Percentiles rank a stretch among this genome's conserved stretches.
phyloP scores from a whole-genome alignment of 805 yeast species.

The Nakazawaea ambrosiae region DNA sequence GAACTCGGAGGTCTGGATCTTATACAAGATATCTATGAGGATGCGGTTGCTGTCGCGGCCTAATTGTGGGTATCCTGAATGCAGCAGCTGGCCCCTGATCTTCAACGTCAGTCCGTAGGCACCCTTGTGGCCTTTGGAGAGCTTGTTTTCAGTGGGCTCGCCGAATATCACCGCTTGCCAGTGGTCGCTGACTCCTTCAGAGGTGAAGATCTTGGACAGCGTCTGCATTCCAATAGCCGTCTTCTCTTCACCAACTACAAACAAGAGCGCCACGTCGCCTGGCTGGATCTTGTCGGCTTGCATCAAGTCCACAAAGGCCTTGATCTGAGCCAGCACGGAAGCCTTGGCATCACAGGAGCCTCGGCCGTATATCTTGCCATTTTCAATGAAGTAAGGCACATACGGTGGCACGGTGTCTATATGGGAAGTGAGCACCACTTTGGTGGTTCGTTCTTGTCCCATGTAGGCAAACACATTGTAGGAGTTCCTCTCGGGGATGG shows the following conservation, averaged over 20 bases:
- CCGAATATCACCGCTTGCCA: slow-evolving; percentile 68
- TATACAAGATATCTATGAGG: slow-evolving; percentile 41
- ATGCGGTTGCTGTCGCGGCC: slow-evolving; percentile 57
- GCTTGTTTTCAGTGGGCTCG: slow-evolving; percentile 65
- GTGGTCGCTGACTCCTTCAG: slow-evolving; percentile 2
- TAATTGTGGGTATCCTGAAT: slow-evolving; percentile 64
- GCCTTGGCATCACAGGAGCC: slow-evolving; percentile 67
- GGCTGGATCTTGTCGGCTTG: slow-evolving; percentile 29
- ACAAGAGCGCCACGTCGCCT: slow-evolving; percentile 53
- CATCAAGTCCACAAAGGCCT: slow-evolving; percentile 41
- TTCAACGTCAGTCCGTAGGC: slow-evolving; percentile 31
- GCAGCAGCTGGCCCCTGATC: slow-evolving; percentile 51
- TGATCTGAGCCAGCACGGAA: slow-evolving; percentile 55
- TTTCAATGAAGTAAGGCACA: slow-evolving; percentile 38
- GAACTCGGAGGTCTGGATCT: slow-evolving; percentile 33
- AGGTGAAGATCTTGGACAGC: slow-evolving; percentile 31
- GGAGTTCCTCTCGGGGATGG: neutral
- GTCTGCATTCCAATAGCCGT: slow-evolving; percentile 56
- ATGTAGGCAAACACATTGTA: neutral
- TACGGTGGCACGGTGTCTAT: slow-evolving; percentile 69
- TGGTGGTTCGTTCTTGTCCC: slow-evolving; percentile 36
- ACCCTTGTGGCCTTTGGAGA: slow-evolving; percentile 71
- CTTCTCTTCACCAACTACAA: slow-evolving; percentile 68
- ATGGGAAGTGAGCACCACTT: slow-evolving; percentile 54
- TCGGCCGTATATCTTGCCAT: slow-evolving; percentile 50